Evolutionary conservation across 2,329 filamentous ascomycete species (phyloP).

Genomic region (Fusarium nematophilum): DNA sequence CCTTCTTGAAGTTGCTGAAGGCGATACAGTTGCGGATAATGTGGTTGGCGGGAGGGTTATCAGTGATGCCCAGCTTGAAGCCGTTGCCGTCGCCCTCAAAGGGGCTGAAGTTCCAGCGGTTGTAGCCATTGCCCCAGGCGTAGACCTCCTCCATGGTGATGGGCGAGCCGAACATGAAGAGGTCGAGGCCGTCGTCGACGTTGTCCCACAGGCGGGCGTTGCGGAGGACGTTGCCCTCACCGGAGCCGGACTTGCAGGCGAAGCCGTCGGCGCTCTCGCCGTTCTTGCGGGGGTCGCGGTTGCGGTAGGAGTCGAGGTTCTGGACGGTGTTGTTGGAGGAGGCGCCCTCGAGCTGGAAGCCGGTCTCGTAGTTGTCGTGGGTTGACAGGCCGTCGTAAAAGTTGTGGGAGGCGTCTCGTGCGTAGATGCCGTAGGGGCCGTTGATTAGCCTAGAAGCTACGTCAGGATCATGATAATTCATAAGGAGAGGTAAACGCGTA

Average conservation of each 20-base stretch:
- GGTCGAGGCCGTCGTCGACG: slow-evolving; percentile 58
- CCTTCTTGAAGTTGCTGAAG: slow-evolving; percentile 56
- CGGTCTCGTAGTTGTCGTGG: slow-evolving; percentile 54
- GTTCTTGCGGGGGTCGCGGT: slow-evolving; percentile 62
- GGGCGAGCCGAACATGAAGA: slow-evolving; percentile 52
- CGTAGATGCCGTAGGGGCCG: slow-evolving; percentile 52
- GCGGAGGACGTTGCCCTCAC: slow-evolving; percentile 57
- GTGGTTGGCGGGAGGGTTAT: slow-evolving; percentile 54
- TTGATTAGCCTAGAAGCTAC: slow-evolving; percentile 45
- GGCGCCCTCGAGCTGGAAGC: slow-evolving; percentile 51
- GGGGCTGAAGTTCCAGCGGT: slow-evolving; percentile 55
- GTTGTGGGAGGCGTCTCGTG: slow-evolving; percentile 51
- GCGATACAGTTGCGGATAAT: slow-evolving; percentile 58
- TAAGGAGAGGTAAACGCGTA: slow-evolving; percentile 23
- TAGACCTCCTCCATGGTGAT: slow-evolving; percentile 58
- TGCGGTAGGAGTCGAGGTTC: slow-evolving; percentile 57
- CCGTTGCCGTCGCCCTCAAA: slow-evolving; percentile 61
- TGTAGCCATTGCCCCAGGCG: slow-evolving; percentile 59
- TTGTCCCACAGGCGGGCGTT: slow-evolving; percentile 62
- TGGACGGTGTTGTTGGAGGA: slow-evolving; percentile 53
- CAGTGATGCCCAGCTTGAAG: slow-evolving; percentile 57
- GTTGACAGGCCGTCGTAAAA: slow-evolving; percentile 51
- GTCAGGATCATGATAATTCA: rapidly evolving
- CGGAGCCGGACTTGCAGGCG: slow-evolving; percentile 59
- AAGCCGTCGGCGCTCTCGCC: slow-evolving; percentile 63